Percentiles rank a stretch among this genome's conserved stretches.
phyloP scores from a whole-genome alignment of 2,329 filamentous ascomycete genomes.

The Colletotrichum australisinense region DNA sequence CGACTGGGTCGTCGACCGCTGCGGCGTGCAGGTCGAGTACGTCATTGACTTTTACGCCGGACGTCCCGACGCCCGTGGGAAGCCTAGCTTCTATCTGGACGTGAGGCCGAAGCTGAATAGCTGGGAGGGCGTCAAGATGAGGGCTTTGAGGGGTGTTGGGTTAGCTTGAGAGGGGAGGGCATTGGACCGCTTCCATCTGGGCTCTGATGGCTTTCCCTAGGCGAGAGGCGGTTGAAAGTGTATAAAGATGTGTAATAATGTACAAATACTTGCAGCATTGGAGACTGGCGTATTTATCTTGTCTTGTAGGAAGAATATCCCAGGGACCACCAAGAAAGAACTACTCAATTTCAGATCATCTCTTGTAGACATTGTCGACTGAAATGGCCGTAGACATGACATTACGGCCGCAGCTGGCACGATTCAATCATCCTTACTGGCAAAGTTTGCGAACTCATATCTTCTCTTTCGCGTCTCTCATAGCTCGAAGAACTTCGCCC shows the following conservation, averaged over 20 bases:
- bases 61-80: slow-evolving; percentile 51
- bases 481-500: no score
- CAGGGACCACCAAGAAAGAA: no score
- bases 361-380: no score
- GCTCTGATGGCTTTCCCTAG: not conserved
- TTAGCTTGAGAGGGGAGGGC: slow-evolving; percentile 50
- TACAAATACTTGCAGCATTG: not conserved
- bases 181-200: not conserved
- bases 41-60: slow-evolving; percentile 98
- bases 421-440: no score
- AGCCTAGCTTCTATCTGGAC: slow-evolving; percentile 74
- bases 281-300: not conserved
- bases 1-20: slow-evolving; percentile 96
- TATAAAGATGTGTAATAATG: slow-evolving; percentile 3
- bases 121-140: slow-evolving; percentile 77
- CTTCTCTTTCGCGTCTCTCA: no score
- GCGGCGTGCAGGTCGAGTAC: slow-evolving; percentile 87
- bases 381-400: no score
- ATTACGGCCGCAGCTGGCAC: no score
- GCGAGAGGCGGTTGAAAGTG: not conserved
- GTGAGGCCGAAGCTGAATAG: slow-evolving; percentile 76
- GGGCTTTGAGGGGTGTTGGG: slow-evolving; percentile 62
- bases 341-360: no score
- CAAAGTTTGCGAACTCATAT: no score
- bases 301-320: not conserved